Evolutionary conservation across 1,284 basidiomycete genomes (phyloP), one percentile per base, ranked within the genome.

Genomic region (Tilletia indica): DNA sequence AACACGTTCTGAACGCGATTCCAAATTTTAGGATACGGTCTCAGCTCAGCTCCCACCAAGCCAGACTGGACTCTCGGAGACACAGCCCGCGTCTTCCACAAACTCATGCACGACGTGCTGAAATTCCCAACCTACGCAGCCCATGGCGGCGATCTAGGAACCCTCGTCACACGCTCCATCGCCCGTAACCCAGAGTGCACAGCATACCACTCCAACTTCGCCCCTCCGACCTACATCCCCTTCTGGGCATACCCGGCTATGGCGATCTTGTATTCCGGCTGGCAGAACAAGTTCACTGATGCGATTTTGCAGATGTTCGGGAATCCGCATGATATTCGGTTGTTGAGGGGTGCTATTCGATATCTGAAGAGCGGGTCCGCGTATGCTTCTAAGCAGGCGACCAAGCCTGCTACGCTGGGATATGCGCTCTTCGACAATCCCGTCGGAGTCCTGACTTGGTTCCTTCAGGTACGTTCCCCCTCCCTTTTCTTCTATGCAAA

Each of bases 81-180:
- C 31, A 70, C 74, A 4, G 77, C 76, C 0, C 47, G 77, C 2
- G 70, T 80, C 2, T 76, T 80, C 16, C 73, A 80, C 36, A 77
- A 73, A 19, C 75, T 81, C 34, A 81, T 81, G 79, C 75, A 71
- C 8, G 69, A 75, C 1, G 74, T 80, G 19, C 72, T 81, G 0
- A 75, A 74, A 3, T 77, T 71, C 72, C 66, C 68, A 12, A 74
- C 73, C 34, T 81, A 77, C 68, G 73, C 74, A 58, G 79, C 77
- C 2, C 79, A 81, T 48, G 79, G 79, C 25, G 79, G 79, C 8
- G 79, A 81, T 67, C 80, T 77, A 76, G 79, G 79, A 8, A 76
- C 75, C 16, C 11, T 75, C 3, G 72, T 78, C n/a, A 77, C 77
- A 4, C 74, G 77, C 14, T 74, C 72, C 63, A 54, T 80, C 21